These are phyloP conservation scores for Aspergillus sp. DNA, from an alignment of 2,329 filamentous ascomycete genomes.

Conservation along the genomic window DNA sequence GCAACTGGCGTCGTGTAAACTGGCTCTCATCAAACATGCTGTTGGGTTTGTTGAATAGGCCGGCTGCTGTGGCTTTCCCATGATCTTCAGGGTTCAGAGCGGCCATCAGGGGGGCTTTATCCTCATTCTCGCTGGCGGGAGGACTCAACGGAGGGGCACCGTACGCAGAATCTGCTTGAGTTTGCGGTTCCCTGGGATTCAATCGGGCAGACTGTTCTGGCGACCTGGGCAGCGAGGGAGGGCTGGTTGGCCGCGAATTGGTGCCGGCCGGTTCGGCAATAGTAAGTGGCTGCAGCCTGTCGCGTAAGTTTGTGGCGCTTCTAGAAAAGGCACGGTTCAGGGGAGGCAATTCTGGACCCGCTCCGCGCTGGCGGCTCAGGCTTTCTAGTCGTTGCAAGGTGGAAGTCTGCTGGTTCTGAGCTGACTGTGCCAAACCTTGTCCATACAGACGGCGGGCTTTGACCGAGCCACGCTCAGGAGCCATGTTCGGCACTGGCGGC, in stretches of 20 bases:
- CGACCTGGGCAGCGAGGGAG: constrained; percentile 43
- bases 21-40: constrained; percentile 81
- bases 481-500: constrained; percentile 33
- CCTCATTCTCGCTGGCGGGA: constrained; percentile 70
- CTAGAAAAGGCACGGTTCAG: constrained; percentile 48
- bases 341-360: constrained; percentile 54
- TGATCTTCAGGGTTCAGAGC: constrained; percentile 73
- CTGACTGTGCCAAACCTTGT: constrained; percentile 74
- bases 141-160: constrained; percentile 64
- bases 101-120: constrained; percentile 60
- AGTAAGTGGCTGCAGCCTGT: constrained; percentile 44
- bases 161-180: constrained; percentile 15
- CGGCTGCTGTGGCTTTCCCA: constrained; percentile 77
- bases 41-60: constrained; percentile 70
- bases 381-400: constrained; percentile 79
- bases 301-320: constrained; percentile 69
- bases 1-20: constrained; percentile 77
- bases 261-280: constrained; percentile 27
- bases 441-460: constrained; percentile 80
- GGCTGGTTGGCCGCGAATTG: constrained; percentile 39
- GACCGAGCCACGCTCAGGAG: constrained; percentile 65
- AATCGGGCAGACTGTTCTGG: constrained; percentile 37
- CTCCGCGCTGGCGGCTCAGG: constrained; percentile 65
- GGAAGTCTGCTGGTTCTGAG: constrained; percentile 77
- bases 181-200: constrained; percentile 2